Evolutionary conservation across 257 asterid genomes (phyloP), one percentile per base, ranked within the genome.

Genomic region (Scutellaria minor): DNA sequence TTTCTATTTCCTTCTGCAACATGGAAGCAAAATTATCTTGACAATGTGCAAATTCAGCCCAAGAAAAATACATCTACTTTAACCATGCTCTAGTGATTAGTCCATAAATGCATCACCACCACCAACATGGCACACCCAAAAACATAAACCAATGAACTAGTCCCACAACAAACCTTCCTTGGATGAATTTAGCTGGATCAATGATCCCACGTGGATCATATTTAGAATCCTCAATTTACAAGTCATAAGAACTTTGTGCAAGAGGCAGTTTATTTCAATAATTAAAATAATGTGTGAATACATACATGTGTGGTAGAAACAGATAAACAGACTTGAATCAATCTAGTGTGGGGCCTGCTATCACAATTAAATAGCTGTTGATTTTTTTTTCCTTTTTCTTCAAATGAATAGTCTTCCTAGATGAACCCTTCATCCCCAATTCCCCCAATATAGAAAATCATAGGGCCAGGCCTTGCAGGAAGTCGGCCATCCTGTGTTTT

Each of bases 401-500:
- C 41, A 41, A 37, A 9, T 10, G 9, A 52, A 8, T 1, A 65
- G 58, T 14, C 8, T 27, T 44, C 20, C 58, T 59, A 47, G 52
- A 15, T 47, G 56, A 24, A 11, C 42, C 6, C 13, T 58, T 45
- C 37, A 3, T 59, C 46, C 27, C 48, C 14, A 35, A 3, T 10
- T 39, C 46, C 6, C 40, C 27, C 18, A 44, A 15, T 41, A 64
- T 9, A 64, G 40, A 45, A 40, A 24, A 45, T 64, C 37, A 8
- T 27, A 22, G 39, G 14, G 40, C 58, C 53, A 51, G 62, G 42
- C 10, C 69, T 45, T 55, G 63, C 64, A 72, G 59, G 18, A 61
- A 13, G 54, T 59, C 24, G 35, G 57, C 14, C 70, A 47, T 68
- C 61, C 52, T 59, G 71, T 71, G 68, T 53, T 61, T 40, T 60